Evolutionary conservation across 345 rosid genomes (phyloP), one percentile per base, ranked within the genome.

Genomic region (Pelargonium nanum): DNA sequence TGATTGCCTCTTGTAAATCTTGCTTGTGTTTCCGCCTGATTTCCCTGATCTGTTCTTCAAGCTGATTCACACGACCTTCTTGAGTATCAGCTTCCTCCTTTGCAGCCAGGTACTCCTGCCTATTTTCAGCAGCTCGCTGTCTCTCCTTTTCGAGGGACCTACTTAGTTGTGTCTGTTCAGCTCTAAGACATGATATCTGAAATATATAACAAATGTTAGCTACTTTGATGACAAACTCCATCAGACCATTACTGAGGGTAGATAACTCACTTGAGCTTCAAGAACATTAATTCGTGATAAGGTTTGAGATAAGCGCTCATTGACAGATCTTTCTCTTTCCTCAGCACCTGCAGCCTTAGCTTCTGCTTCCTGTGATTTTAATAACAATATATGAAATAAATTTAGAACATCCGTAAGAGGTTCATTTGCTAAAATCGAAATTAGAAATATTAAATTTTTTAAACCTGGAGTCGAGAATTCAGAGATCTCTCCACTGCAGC

Each of bases 71-170:
- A 70, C 93, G 93, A 68, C 85, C 97, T 81, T 82, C 93, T 56
- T 79, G 88, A 70, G 97, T 90, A 72, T 90, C 97, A 55, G 91
- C 99, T 81, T 86, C 96, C 78, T 94, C 97, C 85, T 88, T 94
- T 65, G 89, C 97, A 65, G 91, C 87, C 68, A 90, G 87, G 76
- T 85, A 94, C 64, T 94, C 99, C 68, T 94, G 97, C 72, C 97
- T 81, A 76, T 83, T 88, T 70, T 90, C 97, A 75, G 96, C 87
- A 26, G 99, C 97, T 76, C 97, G 82, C 71, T 90, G 96, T 70
- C 99, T 85, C 77, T 94, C 99, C 80, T 88, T 94, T 71, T 94
- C 99, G 22, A 94, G 91, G 23, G 99, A 88, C 88, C 75, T 88
- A 63, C 85, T 81, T 74, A 90, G 72, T 77, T 94, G 99, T 53